Percentiles rank a stretch among this genome's conserved stretches.
phyloP scores from a whole-genome alignment of 192 early-diverging fungal species.

The Coemansia sp. region DNA sequence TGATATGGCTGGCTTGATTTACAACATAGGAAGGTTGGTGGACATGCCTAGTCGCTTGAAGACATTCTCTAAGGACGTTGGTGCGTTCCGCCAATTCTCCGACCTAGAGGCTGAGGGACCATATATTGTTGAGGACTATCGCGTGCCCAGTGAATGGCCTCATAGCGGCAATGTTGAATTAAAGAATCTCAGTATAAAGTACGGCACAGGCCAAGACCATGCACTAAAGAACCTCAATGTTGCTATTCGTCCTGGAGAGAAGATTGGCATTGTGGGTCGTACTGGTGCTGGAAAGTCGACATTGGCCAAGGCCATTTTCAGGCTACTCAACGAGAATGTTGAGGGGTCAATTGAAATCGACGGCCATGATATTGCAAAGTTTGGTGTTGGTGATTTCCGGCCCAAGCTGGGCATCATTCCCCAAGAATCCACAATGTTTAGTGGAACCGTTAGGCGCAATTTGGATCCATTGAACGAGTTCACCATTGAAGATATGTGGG shows the following conservation, averaged over 20 bases:
- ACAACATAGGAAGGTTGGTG: not conserved
- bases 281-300: conserved; percentile 72
- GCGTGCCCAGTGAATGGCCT: conserved; percentile 61
- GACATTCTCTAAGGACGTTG: conserved; percentile 11
- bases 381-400: conserved; percentile 55
- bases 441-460: conserved; percentile 61
- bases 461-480: conserved; percentile 61
- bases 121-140: conserved; percentile 19
- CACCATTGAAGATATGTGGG: conserved; percentile 62
- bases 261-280: conserved; percentile 69
- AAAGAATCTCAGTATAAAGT: conserved; percentile 55
- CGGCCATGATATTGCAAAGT: conserved; percentile 61
- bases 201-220: conserved; percentile 53
- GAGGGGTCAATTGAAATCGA: conserved; percentile 67
- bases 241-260: conserved; percentile 59
- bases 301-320: conserved; percentile 63
- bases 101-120: conserved; percentile 49
- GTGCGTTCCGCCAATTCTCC: conserved; percentile 58
- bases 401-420: conserved; percentile 60
- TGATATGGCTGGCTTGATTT: not conserved
- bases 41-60: not conserved
- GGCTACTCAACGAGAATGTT: conserved; percentile 55
- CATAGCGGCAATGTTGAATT: conserved; percentile 58
- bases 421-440: conserved; percentile 63
- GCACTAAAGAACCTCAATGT: conserved; percentile 63